Base-by-base conservation (phyloP, 73 alveolate species). In the Tetrahymena borealis region DNA sequence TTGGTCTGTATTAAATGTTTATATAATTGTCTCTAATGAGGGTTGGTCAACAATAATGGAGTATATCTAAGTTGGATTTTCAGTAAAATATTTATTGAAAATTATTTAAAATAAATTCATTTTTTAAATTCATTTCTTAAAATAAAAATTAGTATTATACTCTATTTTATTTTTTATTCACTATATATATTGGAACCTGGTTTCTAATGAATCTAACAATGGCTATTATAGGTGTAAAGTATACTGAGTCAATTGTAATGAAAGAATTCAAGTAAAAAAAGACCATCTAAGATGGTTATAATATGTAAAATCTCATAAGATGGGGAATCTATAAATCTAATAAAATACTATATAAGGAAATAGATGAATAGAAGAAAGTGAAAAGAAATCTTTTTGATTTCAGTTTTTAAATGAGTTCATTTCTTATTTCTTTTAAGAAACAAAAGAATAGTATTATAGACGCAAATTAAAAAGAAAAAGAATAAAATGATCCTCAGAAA, bases 21-120 rank as follows among this genome's bases (percentile, higher is more conserved):
- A 96, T 91, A 94, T 93, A 0, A 92, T 91, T 39, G 96, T 94
- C 79, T 92, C 99, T 36, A 95, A 96, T 33, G 99, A 98, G 95
- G 99, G 99, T 9, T 98, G 99, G 99, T 92, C 97, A 11, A n/a
- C 93, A 31, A 94, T 98, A 28, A 96, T 96, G 98, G 78, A 79
- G 43, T 93, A 94, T 43, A 94, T 97, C 16, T 78, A 93, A 42
- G 91, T 93, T 42, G 97, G 99, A 8, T 97, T 97, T 91, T 24
- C n/a, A 24, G 85, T 60, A 60, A 60, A 12, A n/a, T 4, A 42
- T 15, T 6, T 2, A 42, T 7, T 42, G 16, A 16, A 42, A 15
- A 3, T 7, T 42, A 6, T 42, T 42, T 42, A 42, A 42, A 42
- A 11, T 42, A 11, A 6, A 40, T 40, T 40, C 18, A n/a, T 42